A percentile compares a stretch with the other conserved stretches of the same genome.
Evolutionary conservation across 2,329 filamentous ascomycete genomes (phyloP).

Genomic region (Hypoxylon sp.): DNA sequence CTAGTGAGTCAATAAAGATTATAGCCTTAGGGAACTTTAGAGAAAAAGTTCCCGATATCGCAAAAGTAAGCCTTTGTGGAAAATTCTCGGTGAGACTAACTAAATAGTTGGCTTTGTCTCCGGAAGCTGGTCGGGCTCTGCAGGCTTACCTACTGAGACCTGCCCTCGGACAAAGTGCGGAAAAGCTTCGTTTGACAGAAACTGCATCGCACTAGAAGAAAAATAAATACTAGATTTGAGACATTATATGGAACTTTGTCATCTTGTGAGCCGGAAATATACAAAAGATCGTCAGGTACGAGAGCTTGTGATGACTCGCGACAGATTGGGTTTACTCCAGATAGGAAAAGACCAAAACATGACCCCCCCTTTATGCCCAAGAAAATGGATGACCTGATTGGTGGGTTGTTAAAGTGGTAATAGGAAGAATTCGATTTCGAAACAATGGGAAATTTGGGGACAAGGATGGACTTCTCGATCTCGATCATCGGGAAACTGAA

Average conservation of each 20-base stretch:
- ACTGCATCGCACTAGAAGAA: neutral
- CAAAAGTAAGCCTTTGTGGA: constrained; percentile 19
- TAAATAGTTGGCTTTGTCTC: constrained; percentile 24
- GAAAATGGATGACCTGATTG: constrained; percentile 11
- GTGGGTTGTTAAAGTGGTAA: constrained; percentile 1
- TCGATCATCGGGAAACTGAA: constrained; percentile 23
- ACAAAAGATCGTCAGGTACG: constrained; percentile 36
- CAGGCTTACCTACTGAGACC: constrained; percentile 20
- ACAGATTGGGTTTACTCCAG: constrained; percentile 1
- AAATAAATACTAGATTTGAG: neutral
- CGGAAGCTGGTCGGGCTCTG: constrained; percentile 8
- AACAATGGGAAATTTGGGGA: constrained; percentile 33
- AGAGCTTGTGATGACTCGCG: constrained; percentile 16
- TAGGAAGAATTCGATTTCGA: constrained; percentile 37
- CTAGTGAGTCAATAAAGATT: constrained; percentile 11
- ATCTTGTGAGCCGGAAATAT: constrained; percentile 23
- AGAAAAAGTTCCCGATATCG: constrained; percentile 20
- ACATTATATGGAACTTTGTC: constrained; percentile 6
- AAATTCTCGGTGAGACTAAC: constrained; percentile 11
- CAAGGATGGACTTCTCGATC: constrained; percentile 35
- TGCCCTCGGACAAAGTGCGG: constrained; percentile 21
- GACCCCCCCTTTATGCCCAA: constrained; percentile 12
- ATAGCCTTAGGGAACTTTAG: neutral
- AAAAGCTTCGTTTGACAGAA: neutral
- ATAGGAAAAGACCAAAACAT: neutral